Evolutionary conservation across 1,284 basidiomycete species (phyloP), one percentile per base, ranked within the genome.

Genomic region (Schizophyllum amplum): DNA sequence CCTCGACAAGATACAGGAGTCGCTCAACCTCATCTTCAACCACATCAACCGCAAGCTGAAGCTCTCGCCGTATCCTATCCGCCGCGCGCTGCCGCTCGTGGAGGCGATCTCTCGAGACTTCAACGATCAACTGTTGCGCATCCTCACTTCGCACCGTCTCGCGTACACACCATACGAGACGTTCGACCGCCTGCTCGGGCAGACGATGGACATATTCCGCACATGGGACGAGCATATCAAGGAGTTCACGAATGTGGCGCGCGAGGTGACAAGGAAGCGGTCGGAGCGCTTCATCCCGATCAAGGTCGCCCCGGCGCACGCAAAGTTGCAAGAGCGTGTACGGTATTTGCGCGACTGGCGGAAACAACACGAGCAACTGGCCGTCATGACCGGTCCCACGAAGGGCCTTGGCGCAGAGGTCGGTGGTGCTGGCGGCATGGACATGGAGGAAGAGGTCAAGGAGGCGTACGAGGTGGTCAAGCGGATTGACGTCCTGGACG

Each of bases 51-150:
- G 94, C 73, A 98, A 97, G 71, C 86, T 99, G 60, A 92, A 88
- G 68, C 82, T 96, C 15, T 95, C 94, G 17, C 95, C 96, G 0
- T 99, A 99, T 70, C 96, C 96, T 0, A 94, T 98, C 64, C 88
- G 92, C 17, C 88, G 96, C 49, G 94, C 94, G 1, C 85, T 99
- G 7, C 94, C 94, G 0, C 87, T 99, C 56, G 94, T 98, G 24
- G 96, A 99, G 72, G 96, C 96, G 42, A 98, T 99, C 68, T 98
- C 96, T 4, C 84, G 88, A 24, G 97, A 99, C 70, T 95, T 99
- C 72, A 97, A 96, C 66, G 93, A 98, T 67, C 91, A 94, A 65
- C 83, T 98, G 46, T 80, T 97, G 5, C 90, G 92, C 53, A 92
- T 99, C 22, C 84, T 99, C 50, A 90, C 87, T 1, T 90, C 89